Conservation (phyloP, 2,329 filamentous ascomycete genomes). For the Oidium heveae region DNA sequence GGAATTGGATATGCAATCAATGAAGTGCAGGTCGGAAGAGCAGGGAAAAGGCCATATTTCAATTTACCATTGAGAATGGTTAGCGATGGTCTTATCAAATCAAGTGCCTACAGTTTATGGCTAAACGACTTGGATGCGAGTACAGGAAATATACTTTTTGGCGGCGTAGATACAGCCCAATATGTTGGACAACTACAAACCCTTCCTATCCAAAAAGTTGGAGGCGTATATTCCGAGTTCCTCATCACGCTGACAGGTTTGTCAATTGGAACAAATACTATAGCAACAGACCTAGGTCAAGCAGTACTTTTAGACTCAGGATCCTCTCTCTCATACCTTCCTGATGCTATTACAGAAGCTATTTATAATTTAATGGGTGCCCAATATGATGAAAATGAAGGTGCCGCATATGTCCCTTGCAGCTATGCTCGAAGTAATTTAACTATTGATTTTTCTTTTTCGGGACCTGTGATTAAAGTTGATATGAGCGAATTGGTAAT, state of each 20-base stretch:
- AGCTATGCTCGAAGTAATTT: slow-evolving; percentile 19
- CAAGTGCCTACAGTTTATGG: slow-evolving; percentile 50
- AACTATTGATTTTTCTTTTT: slow-evolving; percentile 29
- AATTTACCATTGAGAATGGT: slow-evolving; percentile 46
- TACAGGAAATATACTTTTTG: slow-evolving; percentile 46
- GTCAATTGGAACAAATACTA: slow-evolving; percentile 17
- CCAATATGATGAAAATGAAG: slow-evolving; percentile 25
- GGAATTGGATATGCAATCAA: slow-evolving; percentile 65
- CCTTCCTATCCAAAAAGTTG: slow-evolving; percentile 34
- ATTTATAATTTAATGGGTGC: slow-evolving; percentile 35
- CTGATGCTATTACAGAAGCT: slow-evolving; percentile 23
- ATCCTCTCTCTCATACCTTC: slow-evolving; percentile 41
- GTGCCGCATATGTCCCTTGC: slow-evolving; percentile 36
- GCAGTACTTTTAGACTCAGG: slow-evolving; percentile 49
- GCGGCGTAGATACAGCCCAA: slow-evolving; percentile 43
- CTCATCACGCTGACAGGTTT: slow-evolving; percentile 42
- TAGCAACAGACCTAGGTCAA: slow-evolving; percentile 25
- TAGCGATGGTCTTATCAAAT: slow-evolving; percentile 31
- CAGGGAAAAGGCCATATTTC: slow-evolving; percentile 28
- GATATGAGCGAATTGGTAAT: slow-evolving; percentile 33
- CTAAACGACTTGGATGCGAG: slow-evolving; percentile 43
- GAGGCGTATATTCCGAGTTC: slow-evolving; percentile 32
- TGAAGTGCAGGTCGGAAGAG: slow-evolving; percentile 45
- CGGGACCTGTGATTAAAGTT: slow-evolving; percentile 26
- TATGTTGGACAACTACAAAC: slow-evolving; percentile 37